Evolutionary conservation across 1,139 yeast species (phyloP), one percentile per base, ranked within the genome.

Genomic region (Kodamaea fungicola): DNA sequence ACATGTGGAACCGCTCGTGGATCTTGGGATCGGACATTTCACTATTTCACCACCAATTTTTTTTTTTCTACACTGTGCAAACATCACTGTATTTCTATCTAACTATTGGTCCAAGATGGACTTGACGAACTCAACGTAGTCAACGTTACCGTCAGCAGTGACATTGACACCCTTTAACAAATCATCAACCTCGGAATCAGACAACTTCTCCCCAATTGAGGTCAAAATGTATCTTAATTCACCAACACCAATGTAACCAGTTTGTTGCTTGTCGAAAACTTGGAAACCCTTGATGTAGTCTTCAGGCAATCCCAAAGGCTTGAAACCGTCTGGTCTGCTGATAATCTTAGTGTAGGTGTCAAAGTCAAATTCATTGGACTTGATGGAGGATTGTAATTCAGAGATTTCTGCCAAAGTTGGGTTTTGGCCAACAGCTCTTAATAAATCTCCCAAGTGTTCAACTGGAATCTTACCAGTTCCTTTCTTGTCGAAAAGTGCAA

Each of bases 251-350:
- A 92, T 92, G 67, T 83, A 84, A 6, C 99, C 99, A 13, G 97
- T 84, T 48, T 84, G 80, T 49, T 89, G 96, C 70, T 90, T 94
- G 68, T 92, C 99, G 50, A 92, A 92, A 8, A 92, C 97, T 67
- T 92, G 97, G 78, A 92, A 92, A 1, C 97, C 98, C 57, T 94
- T 86, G 55, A 92, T 80, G 64, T 92, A 92, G 62, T 92, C 99
- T 59, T 92, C 98, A 21, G 95, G 92, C 52, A 84, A 85, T n/a
- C 96, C 96, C 44, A 86, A 75, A 26, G 90, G 82, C 63, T 84
- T 83, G 76, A 87, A 88, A 0, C 96, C 96, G 53, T 85, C 90
- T 34, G 94, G 95, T 62, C 96, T 80, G 60, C 82, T 81, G 50
- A 87, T 82, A 52, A 87, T 76, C 61, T 79, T 78, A 46, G 83